phyloP scores from a whole-genome alignment of 768 basidiomycete species.

The Psilocybe tampanensis region DNA sequence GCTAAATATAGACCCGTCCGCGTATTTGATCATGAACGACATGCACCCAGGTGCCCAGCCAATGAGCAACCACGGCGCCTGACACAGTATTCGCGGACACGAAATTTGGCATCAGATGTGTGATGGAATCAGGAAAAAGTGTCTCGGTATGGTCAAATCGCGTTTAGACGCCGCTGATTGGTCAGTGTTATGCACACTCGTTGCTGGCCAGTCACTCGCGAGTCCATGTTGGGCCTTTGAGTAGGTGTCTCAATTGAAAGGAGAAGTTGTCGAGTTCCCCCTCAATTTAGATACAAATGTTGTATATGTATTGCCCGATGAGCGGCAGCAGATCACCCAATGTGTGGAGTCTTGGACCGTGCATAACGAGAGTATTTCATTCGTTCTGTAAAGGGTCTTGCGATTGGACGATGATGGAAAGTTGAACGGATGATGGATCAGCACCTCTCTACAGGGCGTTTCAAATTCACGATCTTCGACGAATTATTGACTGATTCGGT shows the following conservation, averaged over 20 bases:
- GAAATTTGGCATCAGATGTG: conserved; percentile 1
- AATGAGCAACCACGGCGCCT: not conserved
- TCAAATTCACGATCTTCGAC: not conserved
- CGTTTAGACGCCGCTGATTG: conserved; percentile 7
- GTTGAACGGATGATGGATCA: not conserved
- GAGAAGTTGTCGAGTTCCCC: no score
- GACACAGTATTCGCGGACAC: conserved; percentile 7
- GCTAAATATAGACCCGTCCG: not conserved
- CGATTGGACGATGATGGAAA: not conserved
- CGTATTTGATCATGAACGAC: not conserved
- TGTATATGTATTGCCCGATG: not conserved
- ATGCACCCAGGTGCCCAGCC: not conserved
- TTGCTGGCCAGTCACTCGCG: not conserved
- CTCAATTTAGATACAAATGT: no score
- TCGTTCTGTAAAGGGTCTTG: not conserved
- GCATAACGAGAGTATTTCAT: not conserved
- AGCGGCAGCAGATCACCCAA: not conserved
- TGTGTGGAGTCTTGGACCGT: not conserved
- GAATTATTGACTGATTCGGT: not conserved
- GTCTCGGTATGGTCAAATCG: conserved; percentile 13
- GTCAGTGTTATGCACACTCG: not conserved
- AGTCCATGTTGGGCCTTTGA: not conserved
- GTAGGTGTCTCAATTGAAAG: not conserved
- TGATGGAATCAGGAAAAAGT: conserved; percentile 12
- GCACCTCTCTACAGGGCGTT: not conserved